These are phyloP conservation scores for Dalbergia cultrata DNA, from an alignment of 306 rosid species.

Conservation along the genomic window DNA sequence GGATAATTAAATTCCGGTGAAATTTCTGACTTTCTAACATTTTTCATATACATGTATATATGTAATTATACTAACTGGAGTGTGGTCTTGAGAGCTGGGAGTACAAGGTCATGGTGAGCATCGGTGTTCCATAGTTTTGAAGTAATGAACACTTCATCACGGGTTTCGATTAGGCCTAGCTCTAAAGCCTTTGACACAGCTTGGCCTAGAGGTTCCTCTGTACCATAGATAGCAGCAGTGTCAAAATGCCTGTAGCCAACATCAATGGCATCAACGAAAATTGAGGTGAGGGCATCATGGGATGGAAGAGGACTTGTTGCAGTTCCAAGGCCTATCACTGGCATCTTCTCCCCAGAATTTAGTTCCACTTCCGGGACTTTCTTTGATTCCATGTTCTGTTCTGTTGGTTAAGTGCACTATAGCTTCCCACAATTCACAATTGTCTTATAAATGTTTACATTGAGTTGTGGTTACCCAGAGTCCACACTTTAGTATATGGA, in stretches of 20 bases:
- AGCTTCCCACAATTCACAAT: conserved; percentile 12
- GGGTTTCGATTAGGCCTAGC: conserved; percentile 46
- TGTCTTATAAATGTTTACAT: not conserved
- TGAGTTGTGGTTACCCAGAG: conserved; percentile 26
- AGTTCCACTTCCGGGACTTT: conserved; percentile 18
- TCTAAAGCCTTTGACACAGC: conserved; percentile 37
- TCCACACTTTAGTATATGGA: conserved; percentile 8
- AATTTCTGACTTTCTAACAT: too few species aligned
- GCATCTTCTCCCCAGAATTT: conserved; percentile 40
- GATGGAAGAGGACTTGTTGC: conserved; percentile 36
- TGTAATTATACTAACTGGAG: conserved; percentile 37
- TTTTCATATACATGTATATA: too few species aligned
- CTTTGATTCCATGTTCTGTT: conserved; percentile 36
- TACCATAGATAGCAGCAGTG: conserved; percentile 43
- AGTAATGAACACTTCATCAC: conserved; percentile 54
- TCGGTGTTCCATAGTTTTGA: conserved; percentile 52
- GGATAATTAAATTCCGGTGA: too few species aligned
- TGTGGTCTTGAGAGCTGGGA: conserved; percentile 52
- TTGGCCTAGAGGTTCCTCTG: conserved; percentile 38
- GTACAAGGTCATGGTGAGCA: conserved; percentile 54
- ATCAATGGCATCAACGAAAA: conserved; percentile 34
- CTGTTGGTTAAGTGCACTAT: conserved; percentile 22
- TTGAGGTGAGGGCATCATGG: not conserved
- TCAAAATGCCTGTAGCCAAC: conserved; percentile 44
- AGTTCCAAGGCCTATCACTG: conserved; percentile 37